Evolutionary conservation across 2,329 filamentous ascomycete genomes (phyloP), one percentile per base, ranked within the genome.

Genomic region (Trichophyton mentagrophytes): DNA sequence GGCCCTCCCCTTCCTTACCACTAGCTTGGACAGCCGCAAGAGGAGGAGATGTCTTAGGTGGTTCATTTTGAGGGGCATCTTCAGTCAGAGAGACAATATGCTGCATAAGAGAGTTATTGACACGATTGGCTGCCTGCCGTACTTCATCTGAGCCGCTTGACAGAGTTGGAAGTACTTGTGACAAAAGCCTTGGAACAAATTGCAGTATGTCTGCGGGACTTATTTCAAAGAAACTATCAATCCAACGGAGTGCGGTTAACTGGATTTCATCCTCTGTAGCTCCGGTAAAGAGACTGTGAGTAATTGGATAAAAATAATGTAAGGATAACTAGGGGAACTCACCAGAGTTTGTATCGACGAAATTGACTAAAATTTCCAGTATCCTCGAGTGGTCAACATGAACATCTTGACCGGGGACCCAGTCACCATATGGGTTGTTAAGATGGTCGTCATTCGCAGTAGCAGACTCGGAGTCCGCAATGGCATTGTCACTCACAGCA

Each of bases 331-430:
- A 7, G 5, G 27, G 27, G 27, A 1, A 6, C 27, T 30, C 6
- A 90, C 89, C 88, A 67, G 87, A 78, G 2, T 88, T 87, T 17
- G 89, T 88, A 67, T 95, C 88, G 51, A 99, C 80, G 64, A 93
- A 96, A 11, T 86, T 85, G 1, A 95, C 90, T 47, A 99, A 76
- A 60, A 97, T 99, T 67, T 95, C 89, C 56, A 99, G 77, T 40
- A 99, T 95, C 66, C 87, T 89, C 63, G 89, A 85, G 73, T 96
- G 89, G 73, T 97, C 92, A 64, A 99, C 89, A 62, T 95, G 87
- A 6, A 96, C 90, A 72, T 99, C 93, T 74, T 99, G 93, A 0
- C 95, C 93, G 0, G 95, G 95, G 53, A 97, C 86, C 90, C 92
- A 99, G 70, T 97, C 93, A 63, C 91, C 91, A 67, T 96, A 91